A percentile compares a stretch with the other conserved stretches of the same genome.
These are phyloP conservation scores for Cymbidium sinense DNA, from an alignment of 106 monocot species.

Conservation along the genomic window DNA sequence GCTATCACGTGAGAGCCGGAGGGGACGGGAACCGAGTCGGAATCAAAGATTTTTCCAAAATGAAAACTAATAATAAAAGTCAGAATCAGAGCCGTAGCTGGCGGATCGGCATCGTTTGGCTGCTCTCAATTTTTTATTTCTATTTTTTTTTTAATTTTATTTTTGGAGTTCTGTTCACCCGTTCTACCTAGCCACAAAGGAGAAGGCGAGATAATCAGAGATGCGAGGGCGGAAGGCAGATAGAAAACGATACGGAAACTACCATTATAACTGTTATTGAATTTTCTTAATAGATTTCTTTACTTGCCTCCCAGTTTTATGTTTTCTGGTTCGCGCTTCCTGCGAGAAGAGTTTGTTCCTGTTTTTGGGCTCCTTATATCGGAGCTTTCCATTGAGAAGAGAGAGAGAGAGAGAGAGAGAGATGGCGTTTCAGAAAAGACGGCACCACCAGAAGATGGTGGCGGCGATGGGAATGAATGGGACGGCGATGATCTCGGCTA, in stretches of 20 bases:
- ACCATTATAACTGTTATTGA: background rate
- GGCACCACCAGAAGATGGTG: background rate
- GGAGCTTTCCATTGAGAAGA: background rate
- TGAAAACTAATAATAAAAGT: background rate
- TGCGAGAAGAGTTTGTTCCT: background rate
- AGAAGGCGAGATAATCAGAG: background rate
- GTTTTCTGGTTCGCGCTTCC: background rate
- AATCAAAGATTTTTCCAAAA: too few relatives aligned
- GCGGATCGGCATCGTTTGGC: background rate
- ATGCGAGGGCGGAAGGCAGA: background rate
- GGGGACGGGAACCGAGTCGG: too few relatives aligned
- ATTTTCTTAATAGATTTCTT: background rate
- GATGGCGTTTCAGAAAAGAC: conserved; percentile 1
- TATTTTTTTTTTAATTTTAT: too few relatives aligned
- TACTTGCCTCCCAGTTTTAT: background rate
- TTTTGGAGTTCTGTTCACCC: background rate
- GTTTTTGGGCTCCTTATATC: background rate
- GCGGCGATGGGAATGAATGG: background rate
- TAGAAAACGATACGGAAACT: background rate
- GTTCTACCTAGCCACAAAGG: background rate
- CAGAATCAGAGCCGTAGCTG: background rate
- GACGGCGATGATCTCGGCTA: background rate
- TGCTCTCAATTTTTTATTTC: background rate
- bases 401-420: background rate
- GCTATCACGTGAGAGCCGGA: too few relatives aligned